A percentile compares a stretch with the other conserved stretches of the same genome.
Conservation (phyloP, 108 stramenopile genomes). For the Cylindrotheca fusiformis region DNA sequence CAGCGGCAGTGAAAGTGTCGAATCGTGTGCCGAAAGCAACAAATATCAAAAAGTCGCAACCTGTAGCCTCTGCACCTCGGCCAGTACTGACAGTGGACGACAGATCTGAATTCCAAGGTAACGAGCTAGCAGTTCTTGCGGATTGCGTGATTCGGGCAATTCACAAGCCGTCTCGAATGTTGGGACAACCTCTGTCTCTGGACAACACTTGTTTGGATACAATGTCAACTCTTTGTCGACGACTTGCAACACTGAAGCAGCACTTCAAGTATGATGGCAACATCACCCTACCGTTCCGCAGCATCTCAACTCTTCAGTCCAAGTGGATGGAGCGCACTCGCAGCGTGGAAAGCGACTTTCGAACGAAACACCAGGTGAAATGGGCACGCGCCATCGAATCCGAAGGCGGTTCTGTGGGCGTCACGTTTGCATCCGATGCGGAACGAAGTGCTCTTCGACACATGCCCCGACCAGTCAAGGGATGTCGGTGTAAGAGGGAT, state of each 20-base stretch:
- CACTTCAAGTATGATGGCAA: neutral
- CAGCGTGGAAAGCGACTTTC: neutral
- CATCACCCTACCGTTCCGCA: neutral
- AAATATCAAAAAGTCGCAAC: neutral
- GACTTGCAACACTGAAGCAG: constrained; percentile 4
- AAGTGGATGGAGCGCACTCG: constrained; percentile 15
- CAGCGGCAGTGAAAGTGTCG: neutral
- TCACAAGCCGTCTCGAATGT: constrained; percentile 7
- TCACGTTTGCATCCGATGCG: constrained; percentile 53
- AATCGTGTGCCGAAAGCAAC: neutral
- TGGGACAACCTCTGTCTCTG: constrained; percentile 5
- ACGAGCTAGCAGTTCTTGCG: constrained; percentile 18
- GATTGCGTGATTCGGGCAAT: constrained; percentile 19
- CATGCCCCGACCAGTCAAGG: constrained; percentile 52
- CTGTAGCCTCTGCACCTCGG: neutral
- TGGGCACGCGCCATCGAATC: constrained; percentile 12
- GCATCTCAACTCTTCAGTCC: constrained; percentile 1
- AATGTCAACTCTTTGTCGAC: constrained; percentile 5
- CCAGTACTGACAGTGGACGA: neutral
- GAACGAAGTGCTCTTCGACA: constrained; percentile 48
- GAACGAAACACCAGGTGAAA: neutral
- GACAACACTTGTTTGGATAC: neutral
- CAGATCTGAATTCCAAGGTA: neutral
- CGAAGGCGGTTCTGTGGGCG: constrained; percentile 9
- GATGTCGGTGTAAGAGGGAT: constrained; percentile 61